phyloP scores from a whole-genome alignment of 2,329 filamentous ascomycete species.

The Thermoascus crustaceus region DNA sequence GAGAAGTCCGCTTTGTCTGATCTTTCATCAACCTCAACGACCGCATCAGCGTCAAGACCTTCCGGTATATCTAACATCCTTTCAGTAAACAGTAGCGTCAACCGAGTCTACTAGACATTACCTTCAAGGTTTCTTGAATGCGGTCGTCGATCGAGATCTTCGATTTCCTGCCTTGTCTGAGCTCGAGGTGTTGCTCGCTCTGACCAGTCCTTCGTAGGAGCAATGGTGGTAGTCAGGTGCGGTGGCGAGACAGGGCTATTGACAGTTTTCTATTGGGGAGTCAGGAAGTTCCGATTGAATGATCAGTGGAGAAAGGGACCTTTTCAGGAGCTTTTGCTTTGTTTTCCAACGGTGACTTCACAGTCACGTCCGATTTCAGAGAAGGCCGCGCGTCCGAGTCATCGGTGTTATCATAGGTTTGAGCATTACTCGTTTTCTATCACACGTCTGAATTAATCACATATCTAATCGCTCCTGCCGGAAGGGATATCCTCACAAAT shows the following conservation, averaged over 20 bases:
- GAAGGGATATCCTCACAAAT: conserved; percentile 52
- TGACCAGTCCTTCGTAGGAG: conserved; percentile 55
- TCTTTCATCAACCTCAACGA: conserved; percentile 13
- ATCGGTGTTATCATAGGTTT: not conserved
- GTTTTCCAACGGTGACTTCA: conserved; percentile 2
- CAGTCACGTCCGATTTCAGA: not conserved
- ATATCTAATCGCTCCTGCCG: conserved; percentile 1
- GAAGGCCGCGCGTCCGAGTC: conserved; percentile 6
- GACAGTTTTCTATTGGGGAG: conserved; percentile 21
- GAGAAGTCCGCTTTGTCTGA: conserved; percentile 16
- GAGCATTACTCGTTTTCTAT: not conserved
- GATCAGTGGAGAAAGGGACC: too few species aligned
- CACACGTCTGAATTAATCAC: not conserved
- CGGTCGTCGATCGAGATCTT: conserved; percentile 42
- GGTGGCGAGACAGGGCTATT: conserved; percentile 53
- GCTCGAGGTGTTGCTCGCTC: conserved; percentile 71
- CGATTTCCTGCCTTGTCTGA: conserved; percentile 70
- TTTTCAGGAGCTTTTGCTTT: conserved; percentile 5
- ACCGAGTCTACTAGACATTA: conserved; percentile 41
- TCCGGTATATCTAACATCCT: conserved; percentile 33
- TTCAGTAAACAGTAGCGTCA: too few species aligned
- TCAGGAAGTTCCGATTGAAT: too few species aligned
- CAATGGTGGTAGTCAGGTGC: conserved; percentile 66
- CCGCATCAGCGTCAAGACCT: conserved; percentile 14
- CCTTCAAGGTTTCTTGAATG: conserved; percentile 72